Base-by-base conservation (phyloP, 768 basidiomycete genomes). In the Tubosaeta brunneosetosa region DNA sequence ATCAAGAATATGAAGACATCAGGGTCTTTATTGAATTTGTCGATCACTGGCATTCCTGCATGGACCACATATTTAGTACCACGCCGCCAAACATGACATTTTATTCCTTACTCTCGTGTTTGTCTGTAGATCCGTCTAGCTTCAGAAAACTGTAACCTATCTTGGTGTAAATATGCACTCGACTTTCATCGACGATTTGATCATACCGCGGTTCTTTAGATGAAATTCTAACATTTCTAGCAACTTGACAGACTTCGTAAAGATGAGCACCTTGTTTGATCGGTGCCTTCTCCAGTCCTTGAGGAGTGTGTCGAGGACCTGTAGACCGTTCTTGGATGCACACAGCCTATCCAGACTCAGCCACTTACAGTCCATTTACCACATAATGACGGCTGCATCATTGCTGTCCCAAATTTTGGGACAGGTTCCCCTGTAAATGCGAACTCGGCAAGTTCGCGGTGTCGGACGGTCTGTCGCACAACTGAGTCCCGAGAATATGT, bases 241-340 rank as follows among this genome's bases (percentile, higher is more conserved):
- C 25, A 97, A 71, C 66, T 94, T 92, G 50, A 94, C 90, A 1
- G 91, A 88, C 66, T 93, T 93, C 3, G 93, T 94, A 70, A 97
- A 97, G 52, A 97, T 84, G 40, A 97, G 75, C 37, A 97, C 91
- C 71, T 97, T 97, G 70, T 90, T 94, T 0, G 78, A 75, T 16
- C 69, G 65, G 44, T 84, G 83, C 59, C 79, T 80, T 61, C 79
- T 78, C 80, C 85, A 85, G 42, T 84, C 78, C 44, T 77, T 78
- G 19, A 97, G 72, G 3, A 88, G 71, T 7, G 74, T 72, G 52
- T 84, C 76, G 8, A 94, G 73, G 0, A 90, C 80, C 88, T 93
- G 56, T 1, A 6, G n/a, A n/a, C 3, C 26, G 19, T 13, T 12
- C 34, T 47, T 40, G n/a, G 14, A 13, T n/a, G 22, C 11, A 5